Evolutionary conservation across 129 eudicot species (phyloP), one percentile per base, ranked within the genome.

Genomic region (Pittosporum tobira): DNA sequence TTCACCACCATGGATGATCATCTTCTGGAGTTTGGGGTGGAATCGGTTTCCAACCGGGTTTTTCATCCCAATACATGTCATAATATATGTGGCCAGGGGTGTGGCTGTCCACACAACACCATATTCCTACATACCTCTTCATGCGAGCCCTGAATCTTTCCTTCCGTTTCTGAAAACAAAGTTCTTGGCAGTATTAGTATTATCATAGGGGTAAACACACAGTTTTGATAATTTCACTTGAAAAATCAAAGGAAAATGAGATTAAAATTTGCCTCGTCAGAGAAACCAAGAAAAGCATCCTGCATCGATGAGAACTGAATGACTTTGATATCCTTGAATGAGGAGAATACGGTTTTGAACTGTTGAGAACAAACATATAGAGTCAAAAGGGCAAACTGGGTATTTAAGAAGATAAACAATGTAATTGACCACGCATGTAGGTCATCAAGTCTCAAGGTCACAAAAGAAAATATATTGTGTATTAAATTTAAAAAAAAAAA

Each of bases 51-150:
- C 96, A 91, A 5, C 67, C 85, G 8, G 99, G 99, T 68, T 81
- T 91, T 67, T 91, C 96, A 27, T 91, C 99, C 99, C 99, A 91
- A 69, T 76, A 91, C 85, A 87, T 83, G 75, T 91, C 94, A 40
- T 91, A 91, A 62, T 87, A 91, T 76, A 91, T 83, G 59, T 91
- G 99, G 28, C 99, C 99, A 5, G 88, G 96, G 18, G 83, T 73
- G 62, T 75, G 82, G 63, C 68, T 29, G 19, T 64, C 75, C 48
- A 87, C 99, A 28, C 99, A 91, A 69, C 99, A 91, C 99, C 99
- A 91, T 60, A 91, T 80, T 28, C 96, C 99, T 4, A 74, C 70
- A n/a, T 91, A 91, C 53, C 70, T 64, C 78, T 87, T 83, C 59
- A 91, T 78, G 19, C 99, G 90, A 5, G 70, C 75, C 77, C 83